Evolutionary conservation across 805 yeast species (phyloP), one percentile per base, ranked within the genome.

Genomic region (Suhomyces sp.): DNA sequence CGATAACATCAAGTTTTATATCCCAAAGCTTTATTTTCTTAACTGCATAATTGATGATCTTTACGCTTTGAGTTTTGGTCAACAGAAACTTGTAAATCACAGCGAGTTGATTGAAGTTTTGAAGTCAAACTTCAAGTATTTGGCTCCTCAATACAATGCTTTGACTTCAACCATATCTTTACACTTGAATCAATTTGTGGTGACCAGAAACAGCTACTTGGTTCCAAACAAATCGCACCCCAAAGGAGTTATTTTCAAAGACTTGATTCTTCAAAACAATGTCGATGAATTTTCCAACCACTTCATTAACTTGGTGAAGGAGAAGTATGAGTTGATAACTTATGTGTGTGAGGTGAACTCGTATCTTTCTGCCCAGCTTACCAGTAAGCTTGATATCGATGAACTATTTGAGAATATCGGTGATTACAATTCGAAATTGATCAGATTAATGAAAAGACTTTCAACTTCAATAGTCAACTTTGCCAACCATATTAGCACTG

Each of bases 61-160:
- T 19, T 80, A 80, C 54, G 67, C 82, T 13, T 62, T 83, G 24
- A 72, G 79, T 20, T 82, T 76, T 66, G 87, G 87, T 6, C 64
- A 67, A 0, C 81, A 79, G 20, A 63, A 59, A 39, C 44, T 47
- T 12, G 33, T 54, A 15, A 37, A 48, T n/a, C 43, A 45, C 12
- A 51, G 47, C 12, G 48, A 49, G 4, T 47, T 43, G 47, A 40
- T 27, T 43, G 41, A 40, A 7, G 47, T 53, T 6, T 52, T 65
- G 21, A 43, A 47, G 9, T 25, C 46, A 1, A 57, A 65, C 41
- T 20, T 61, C 20, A 41, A 50, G 10, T 49, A 47, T 25, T 53
- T 66, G 12, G 40, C 62, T 22, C 67, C 69, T 10, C 53, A 22
- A n/a, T n/a, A 21, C 22, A 43, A 13, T 15, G 35, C 19, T 9